Percentiles rank a stretch among this genome's conserved stretches.
Conservation (phyloP, 768 basidiomycete genomes). For the Lepiota venenata region DNA sequence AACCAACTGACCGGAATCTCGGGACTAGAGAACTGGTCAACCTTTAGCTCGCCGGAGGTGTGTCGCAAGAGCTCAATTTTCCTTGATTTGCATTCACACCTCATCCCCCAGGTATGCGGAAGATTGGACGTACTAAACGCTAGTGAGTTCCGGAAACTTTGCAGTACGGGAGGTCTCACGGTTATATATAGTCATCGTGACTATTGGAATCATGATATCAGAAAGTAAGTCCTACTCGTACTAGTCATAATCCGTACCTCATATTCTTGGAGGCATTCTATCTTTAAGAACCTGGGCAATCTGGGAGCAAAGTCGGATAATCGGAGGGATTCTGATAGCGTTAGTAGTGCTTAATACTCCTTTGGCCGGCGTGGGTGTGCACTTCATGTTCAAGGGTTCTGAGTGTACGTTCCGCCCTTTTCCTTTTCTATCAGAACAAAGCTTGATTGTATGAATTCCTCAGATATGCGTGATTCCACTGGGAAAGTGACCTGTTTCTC, state of each 20-base stretch:
- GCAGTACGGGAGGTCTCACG: too few species aligned
- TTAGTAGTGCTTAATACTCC: not conserved
- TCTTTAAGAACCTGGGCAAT: constrained; percentile 6
- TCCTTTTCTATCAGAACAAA: too few species aligned
- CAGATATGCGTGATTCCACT: not conserved
- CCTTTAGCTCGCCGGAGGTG: not conserved
- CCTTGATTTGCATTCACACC: not conserved
- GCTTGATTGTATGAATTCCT: not conserved
- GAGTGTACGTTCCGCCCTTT: not conserved
- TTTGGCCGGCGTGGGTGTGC: not conserved
- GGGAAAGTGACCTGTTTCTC: not conserved
- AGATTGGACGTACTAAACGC: constrained; percentile 1
- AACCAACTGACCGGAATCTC: too few species aligned
- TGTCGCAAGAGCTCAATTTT: not conserved
- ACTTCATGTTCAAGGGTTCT: not conserved
- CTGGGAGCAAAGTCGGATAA: not conserved
- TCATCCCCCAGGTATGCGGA: not conserved
- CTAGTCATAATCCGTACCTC: not conserved
- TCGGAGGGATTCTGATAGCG: not conserved
- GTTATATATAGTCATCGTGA: not conserved
- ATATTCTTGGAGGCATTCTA: not conserved
- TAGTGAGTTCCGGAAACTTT: not conserved
- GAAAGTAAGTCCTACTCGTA: not conserved
- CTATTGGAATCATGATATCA: not conserved
- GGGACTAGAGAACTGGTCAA: not conserved